Conservation (phyloP, 192 early-diverging fungal genomes). For the Mortierella claussenii region DNA sequence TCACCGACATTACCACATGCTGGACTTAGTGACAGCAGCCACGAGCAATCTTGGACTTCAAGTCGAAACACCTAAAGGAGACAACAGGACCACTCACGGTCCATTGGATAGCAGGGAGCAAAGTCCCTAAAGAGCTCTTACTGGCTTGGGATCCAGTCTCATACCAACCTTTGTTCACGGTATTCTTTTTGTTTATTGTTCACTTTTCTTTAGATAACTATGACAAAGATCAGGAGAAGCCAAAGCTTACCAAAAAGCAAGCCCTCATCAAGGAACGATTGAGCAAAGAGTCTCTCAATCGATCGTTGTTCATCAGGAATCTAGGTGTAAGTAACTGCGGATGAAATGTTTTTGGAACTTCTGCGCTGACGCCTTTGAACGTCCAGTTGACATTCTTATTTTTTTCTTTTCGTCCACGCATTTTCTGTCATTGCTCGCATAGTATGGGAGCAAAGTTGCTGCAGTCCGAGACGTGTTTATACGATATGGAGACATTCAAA, state of each 20-base stretch:
- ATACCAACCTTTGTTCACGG: too few relatives aligned
- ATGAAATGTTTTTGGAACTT: background rate
- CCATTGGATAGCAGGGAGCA: too few relatives aligned
- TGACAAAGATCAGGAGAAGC: background rate
- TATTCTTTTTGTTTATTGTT: background rate
- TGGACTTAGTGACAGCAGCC: too few relatives aligned
- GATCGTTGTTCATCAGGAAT: conserved; percentile 58
- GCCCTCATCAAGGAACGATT: conserved; percentile 46
- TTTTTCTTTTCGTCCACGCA: background rate
- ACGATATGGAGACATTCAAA: conserved; percentile 68
- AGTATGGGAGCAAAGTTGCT: conserved; percentile 52
- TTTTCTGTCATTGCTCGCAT: too few relatives aligned
- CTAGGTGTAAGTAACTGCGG: conserved; percentile 42
- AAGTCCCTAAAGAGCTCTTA: too few relatives aligned
- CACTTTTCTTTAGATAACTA: background rate
- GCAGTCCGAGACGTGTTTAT: conserved; percentile 58
- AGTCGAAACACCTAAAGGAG: too few relatives aligned
- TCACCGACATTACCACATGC: too few relatives aligned
- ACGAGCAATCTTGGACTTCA: too few relatives aligned
- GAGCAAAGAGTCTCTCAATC: conserved; percentile 52
- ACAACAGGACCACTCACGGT: too few relatives aligned
- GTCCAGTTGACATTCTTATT: background rate
- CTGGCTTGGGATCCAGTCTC: too few relatives aligned
- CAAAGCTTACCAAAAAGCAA: conserved; percentile 6
- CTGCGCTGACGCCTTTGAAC: background rate